Evolutionary conservation across 768 basidiomycete genomes (phyloP).

Genomic region (Kondoa malvinella): DNA sequence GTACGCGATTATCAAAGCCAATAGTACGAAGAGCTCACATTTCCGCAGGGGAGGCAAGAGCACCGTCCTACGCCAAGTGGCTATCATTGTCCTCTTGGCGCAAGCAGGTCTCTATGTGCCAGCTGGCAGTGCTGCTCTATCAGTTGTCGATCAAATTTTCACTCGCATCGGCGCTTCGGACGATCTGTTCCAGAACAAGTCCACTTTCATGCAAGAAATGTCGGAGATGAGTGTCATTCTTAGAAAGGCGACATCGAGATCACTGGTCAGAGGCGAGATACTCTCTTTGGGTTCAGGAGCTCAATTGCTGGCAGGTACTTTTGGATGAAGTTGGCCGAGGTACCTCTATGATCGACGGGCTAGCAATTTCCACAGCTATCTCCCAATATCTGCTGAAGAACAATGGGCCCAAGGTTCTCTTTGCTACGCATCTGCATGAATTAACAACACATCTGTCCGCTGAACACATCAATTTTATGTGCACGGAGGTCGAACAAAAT

Average conservation of each 20-base stretch:
- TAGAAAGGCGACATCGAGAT: slow-evolving; percentile 57
- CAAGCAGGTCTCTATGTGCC: slow-evolving; percentile 90
- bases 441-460: slow-evolving; percentile 8
- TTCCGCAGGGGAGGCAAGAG: slow-evolving; percentile 53
- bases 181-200: slow-evolving; percentile 77
- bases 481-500: slow-evolving; percentile 67
- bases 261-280: slow-evolving; percentile 44
- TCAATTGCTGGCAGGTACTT: slow-evolving; percentile 49
- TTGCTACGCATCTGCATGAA: slow-evolving; percentile 98
- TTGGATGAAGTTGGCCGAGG: slow-evolving; percentile 99
- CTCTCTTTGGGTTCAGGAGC: neutral
- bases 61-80: slow-evolving; percentile 76
- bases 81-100: slow-evolving; percentile 72
- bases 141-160: slow-evolving; percentile 78
- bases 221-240: slow-evolving; percentile 84
- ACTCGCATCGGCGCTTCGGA: slow-evolving; percentile 91
- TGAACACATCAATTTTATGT: slow-evolving; percentile 52
- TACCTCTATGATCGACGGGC: slow-evolving; percentile 75
- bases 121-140: slow-evolving; percentile 58
- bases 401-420: slow-evolving; percentile 53
- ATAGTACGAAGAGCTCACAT: too few species aligned
- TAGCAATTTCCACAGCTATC: slow-evolving; percentile 84
- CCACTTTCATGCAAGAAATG: slow-evolving; percentile 92
- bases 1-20: neutral
- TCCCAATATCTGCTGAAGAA: slow-evolving; percentile 49